phyloP scores from a whole-genome alignment of 2,329 filamentous ascomycete genomes.

The Fusarium sublunatum region DNA sequence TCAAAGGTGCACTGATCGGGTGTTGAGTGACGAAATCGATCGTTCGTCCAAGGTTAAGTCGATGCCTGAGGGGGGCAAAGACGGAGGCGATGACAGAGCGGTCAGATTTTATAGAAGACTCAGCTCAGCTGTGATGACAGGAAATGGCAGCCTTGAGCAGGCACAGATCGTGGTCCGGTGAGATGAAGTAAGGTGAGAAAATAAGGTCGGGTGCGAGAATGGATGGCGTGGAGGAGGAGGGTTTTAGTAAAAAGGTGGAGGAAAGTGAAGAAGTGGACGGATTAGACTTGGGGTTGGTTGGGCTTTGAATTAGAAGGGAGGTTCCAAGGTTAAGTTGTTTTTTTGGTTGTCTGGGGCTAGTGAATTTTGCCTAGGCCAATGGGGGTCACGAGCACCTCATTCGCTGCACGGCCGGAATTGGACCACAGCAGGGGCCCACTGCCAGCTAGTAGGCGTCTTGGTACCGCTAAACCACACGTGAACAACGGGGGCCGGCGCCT shows the following conservation, averaged over 20 bases:
- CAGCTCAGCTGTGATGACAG: background rate
- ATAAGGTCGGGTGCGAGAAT: background rate
- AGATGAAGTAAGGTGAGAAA: slow-evolving; percentile 6
- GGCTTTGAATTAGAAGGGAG: slow-evolving; percentile 36
- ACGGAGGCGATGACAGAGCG: background rate
- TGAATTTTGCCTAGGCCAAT: slow-evolving; percentile 32
- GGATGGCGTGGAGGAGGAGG: slow-evolving; percentile 18
- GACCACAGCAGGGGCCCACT: slow-evolving; percentile 28
- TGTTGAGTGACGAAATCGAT: slow-evolving; percentile 5
- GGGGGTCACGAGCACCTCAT: slow-evolving; percentile 35
- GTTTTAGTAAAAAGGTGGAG: slow-evolving; percentile 30
- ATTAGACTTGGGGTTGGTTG: slow-evolving; percentile 28
- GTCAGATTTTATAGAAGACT: background rate
- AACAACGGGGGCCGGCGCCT: slow-evolving; percentile 7
- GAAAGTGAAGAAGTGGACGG: slow-evolving; percentile 30
- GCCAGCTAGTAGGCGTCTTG: background rate
- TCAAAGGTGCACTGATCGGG: slow-evolving; percentile 2
- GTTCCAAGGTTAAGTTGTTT: slow-evolving; percentile 24
- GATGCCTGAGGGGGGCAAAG: background rate
- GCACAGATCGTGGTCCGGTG: background rate
- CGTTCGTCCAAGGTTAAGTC: background rate
- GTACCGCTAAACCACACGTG: slow-evolving; percentile 30
- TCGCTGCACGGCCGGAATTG: slow-evolving; percentile 26
- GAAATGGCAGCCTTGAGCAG: background rate
- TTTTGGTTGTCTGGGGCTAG: slow-evolving; percentile 40